Evolutionary conservation across 176 grass and related monocot species (phyloP).

Genomic region (Chrysopogon serrulatus): DNA sequence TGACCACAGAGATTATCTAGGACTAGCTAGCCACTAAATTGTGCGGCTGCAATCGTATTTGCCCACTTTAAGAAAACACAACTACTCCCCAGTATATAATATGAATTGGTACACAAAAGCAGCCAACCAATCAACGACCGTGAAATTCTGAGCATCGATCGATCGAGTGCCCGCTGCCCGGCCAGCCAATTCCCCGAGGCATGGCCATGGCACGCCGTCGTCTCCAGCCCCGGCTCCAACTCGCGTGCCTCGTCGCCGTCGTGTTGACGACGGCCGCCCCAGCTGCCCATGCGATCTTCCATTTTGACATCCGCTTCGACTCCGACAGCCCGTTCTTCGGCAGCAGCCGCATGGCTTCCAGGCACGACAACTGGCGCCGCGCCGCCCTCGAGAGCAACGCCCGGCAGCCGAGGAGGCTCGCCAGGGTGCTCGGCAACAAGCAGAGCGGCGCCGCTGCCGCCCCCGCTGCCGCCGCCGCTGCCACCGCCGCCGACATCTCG

Average conservation of each 20-base stretch:
- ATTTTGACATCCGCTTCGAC: not conserved
- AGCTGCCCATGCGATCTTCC: not conserved
- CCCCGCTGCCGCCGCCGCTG: not conserved
- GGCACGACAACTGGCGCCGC: slow-evolving; percentile 3
- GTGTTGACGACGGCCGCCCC: not conserved
- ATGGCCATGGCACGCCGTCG: slow-evolving; percentile 6
- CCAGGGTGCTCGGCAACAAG: not conserved
- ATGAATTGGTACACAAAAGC: not conserved
- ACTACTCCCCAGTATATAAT: not conserved
- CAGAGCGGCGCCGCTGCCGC: not conserved
- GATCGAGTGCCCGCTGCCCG: not conserved
- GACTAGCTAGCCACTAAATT: not conserved
- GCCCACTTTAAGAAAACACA: not conserved
- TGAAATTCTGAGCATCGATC: not conserved
- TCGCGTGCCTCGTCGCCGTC: not conserved
- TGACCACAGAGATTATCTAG: not conserved
- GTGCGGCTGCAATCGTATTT: not conserved
- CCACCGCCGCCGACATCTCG: not conserved
- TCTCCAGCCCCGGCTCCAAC: not conserved
- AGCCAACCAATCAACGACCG: not conserved
- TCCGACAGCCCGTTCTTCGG: slow-evolving; percentile 9
- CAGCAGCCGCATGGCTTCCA: not conserved
- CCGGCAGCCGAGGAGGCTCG: not conserved
- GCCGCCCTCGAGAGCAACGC: slow-evolving; percentile 33
- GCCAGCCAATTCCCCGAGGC: not conserved